Conservation (phyloP, 2,329 filamentous ascomycete species). For the Metarhizium sp. region DNA sequence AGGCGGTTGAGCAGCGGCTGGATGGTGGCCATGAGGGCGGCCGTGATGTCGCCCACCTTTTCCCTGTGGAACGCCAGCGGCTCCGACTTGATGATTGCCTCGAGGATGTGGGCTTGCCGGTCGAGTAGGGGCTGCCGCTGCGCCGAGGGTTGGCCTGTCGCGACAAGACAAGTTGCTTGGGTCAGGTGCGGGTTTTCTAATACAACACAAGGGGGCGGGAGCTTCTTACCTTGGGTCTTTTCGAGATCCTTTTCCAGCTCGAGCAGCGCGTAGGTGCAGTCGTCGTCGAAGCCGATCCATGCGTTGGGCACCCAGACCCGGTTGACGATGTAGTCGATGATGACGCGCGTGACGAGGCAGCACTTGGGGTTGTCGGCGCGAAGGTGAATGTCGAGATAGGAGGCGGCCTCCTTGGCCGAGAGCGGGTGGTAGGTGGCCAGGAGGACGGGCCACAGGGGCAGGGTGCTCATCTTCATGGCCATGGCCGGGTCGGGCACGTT, state of each 20-base stretch:
- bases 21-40: slow-evolving; percentile 25
- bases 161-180: neutral
- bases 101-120: slow-evolving; percentile 25
- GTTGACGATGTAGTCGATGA: slow-evolving; percentile 33
- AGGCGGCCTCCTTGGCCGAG: slow-evolving; percentile 26
- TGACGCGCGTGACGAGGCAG: slow-evolving; percentile 32
- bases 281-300: slow-evolving; percentile 27
- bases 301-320: slow-evolving; percentile 29
- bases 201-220: neutral
- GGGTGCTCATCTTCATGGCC: slow-evolving; percentile 17
- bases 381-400: slow-evolving; percentile 32
- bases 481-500: slow-evolving; percentile 20
- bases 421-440: slow-evolving; percentile 28
- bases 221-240: slow-evolving; percentile 21
- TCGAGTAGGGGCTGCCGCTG: slow-evolving; percentile 30
- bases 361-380: slow-evolving; percentile 29
- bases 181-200: too few species aligned
- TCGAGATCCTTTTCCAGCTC: slow-evolving; percentile 28
- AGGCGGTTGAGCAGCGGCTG: slow-evolving; percentile 29
- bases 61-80: slow-evolving; percentile 20
- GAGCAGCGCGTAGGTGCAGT: slow-evolving; percentile 23
- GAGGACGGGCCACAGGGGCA: slow-evolving; percentile 26
- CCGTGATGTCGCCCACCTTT: slow-evolving; percentile 33
- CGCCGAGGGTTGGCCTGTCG: slow-evolving; percentile 23
- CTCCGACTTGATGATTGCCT: slow-evolving; percentile 26